Percentiles rank a stretch among this genome's conserved stretches.
Evolutionary conservation across 129 eudicot genomes (phyloP).

Genomic region (Oenanthe sinensis): DNA sequence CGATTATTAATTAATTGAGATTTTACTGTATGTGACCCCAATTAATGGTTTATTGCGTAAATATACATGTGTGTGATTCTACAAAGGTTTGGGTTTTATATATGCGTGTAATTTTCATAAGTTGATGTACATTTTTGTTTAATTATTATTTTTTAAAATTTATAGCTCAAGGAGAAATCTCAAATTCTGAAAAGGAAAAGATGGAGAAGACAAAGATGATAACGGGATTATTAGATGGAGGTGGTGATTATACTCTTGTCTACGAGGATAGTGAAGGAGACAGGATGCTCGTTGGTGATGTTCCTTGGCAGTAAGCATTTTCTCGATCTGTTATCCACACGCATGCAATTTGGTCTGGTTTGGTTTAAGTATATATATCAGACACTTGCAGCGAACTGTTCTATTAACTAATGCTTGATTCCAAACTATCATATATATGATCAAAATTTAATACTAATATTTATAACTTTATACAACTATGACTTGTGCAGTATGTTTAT

Average conservation of each 20-base stretch:
- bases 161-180: conserved; percentile 61
- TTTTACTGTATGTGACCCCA: too few species aligned
- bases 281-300: conserved; percentile 98
- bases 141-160: not conserved
- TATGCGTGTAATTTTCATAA: too few species aligned
- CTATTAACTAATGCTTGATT: not conserved
- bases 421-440: not conserved
- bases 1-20: too few species aligned
- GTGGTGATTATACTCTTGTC: conserved; percentile 81
- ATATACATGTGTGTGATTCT: too few species aligned
- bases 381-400: too few species aligned
- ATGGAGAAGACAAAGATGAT: conserved; percentile 31
- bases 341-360: not conserved
- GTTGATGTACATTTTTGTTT: not conserved
- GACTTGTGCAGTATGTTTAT: conserved; percentile 67
- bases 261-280: conserved; percentile 97
- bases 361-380: not conserved
- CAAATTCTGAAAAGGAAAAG: conserved; percentile 17
- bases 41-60: not conserved
- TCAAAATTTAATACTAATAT: not conserved
- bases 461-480: not conserved
- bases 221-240: conserved; percentile 65
- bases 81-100: too few species aligned
- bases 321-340: not conserved
- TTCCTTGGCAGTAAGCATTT: conserved; percentile 90